Conservation (phyloP, 139 green algal species). For the Penium margaritaceum region DNA sequence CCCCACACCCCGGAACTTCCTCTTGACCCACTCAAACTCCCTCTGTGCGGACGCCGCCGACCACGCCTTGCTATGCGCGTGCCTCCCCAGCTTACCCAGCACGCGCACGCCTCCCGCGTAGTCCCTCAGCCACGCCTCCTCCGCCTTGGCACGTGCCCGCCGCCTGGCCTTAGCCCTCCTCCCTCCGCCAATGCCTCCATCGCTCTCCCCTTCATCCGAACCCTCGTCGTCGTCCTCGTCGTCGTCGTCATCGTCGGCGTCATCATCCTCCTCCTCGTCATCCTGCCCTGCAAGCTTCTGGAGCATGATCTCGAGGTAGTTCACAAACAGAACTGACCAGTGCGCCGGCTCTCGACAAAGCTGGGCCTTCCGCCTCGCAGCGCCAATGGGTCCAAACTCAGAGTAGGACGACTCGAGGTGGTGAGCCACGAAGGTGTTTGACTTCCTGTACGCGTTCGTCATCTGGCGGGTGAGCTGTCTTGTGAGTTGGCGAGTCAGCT, state of each 20-base stretch:
- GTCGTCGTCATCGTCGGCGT: background rate
- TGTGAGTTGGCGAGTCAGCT: background rate
- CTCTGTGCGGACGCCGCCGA: background rate
- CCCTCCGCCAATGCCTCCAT: background rate
- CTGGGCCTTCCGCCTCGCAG: constrained; percentile 10
- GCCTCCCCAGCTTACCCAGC: background rate
- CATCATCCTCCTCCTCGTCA: background rate
- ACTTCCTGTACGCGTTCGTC: background rate
- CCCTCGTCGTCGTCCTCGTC: background rate
- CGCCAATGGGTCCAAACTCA: constrained; percentile 20
- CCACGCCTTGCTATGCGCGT: background rate
- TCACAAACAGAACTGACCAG: constrained; percentile 20
- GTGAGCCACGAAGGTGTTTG: background rate
- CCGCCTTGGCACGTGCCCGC: too few species aligned
- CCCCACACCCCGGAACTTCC: constrained; percentile 8
- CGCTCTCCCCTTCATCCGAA: background rate
- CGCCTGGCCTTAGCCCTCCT: too few species aligned
- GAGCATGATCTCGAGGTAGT: constrained; percentile 2
- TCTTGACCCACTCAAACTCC: constrained; percentile 23
- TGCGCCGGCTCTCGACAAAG: constrained; percentile 18
- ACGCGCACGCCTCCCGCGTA: background rate
- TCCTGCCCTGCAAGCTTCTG: background rate
- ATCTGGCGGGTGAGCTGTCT: background rate
- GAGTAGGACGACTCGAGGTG: background rate
- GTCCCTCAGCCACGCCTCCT: background rate